Evolutionary conservation across 495 filamentous ascomycete species (phyloP).

Genomic region (Neurospora sp.): DNA sequence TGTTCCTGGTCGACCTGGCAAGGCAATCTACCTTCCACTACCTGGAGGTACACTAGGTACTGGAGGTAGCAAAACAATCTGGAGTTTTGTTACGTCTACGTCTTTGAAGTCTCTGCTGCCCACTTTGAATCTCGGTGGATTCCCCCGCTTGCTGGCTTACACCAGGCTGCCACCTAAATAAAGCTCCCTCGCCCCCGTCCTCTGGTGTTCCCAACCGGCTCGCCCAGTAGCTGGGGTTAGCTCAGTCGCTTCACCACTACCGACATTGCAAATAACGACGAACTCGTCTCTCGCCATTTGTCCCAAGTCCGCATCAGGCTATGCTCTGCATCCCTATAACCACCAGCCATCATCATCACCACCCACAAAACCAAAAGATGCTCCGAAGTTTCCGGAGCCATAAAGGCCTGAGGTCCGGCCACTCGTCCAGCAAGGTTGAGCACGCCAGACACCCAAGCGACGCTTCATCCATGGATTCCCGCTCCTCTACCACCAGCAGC

Average conservation of each 20-base stretch:
- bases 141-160: not conserved
- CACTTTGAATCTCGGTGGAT: not conserved
- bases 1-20: not conserved
- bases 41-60: not conserved
- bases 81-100: not conserved
- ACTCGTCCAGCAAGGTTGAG: slow-evolving; percentile 7
- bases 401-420: slow-evolving; percentile 10
- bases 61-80: not conserved
- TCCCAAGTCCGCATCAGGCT: not conserved
- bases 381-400: slow-evolving; percentile 26
- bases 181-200: not conserved
- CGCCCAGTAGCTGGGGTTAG: not conserved
- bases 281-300: not conserved
- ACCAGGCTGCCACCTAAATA: not conserved
- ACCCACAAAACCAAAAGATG: slow-evolving; percentile 11
- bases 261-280: not conserved
- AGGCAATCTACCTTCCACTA: not conserved
- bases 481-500: slow-evolving; percentile 19
- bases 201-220: not conserved
- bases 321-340: slow-evolving; percentile 17
- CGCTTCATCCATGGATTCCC: slow-evolving; percentile 15
- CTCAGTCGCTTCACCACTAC: not conserved
- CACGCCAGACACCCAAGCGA: slow-evolving; percentile 15
- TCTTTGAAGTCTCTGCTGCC: not conserved
- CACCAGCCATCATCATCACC: slow-evolving; percentile 4